Percentiles rank a stretch among this genome's conserved stretches.
phyloP scores from a whole-genome alignment of 208 protist species.

The Phytomonas sp. region DNA sequence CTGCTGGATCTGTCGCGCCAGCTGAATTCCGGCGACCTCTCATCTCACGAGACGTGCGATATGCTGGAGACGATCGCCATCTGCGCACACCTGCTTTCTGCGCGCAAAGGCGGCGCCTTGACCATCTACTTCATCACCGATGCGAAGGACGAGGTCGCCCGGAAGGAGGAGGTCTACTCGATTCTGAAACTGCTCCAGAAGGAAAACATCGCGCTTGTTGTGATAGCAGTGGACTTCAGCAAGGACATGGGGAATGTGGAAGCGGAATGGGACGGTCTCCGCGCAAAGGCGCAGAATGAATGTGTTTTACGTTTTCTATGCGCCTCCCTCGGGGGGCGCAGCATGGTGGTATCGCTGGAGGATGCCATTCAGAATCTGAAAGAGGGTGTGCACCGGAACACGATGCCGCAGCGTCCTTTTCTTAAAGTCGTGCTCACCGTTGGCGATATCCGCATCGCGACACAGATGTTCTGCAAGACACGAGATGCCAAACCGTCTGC shows the following conservation, averaged over 20 bases:
- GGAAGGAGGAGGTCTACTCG: conserved; percentile 47
- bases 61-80: conserved; percentile 83
- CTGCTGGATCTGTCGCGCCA: background rate
- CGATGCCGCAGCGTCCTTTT: conserved; percentile 33
- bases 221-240: conserved; percentile 67
- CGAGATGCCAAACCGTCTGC: conserved; percentile 43
- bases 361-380: conserved; percentile 30
- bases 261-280: conserved; percentile 13
- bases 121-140: conserved; percentile 87
- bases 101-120: conserved; percentile 45
- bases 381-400: conserved; percentile 18
- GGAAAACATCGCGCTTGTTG: conserved; percentile 55
- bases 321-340: conserved; percentile 19
- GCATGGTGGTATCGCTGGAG: conserved; percentile 28
- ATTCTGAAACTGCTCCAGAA: conserved; percentile 34
- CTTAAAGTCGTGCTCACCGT: conserved; percentile 45
- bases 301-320: conserved; percentile 48
- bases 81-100: conserved; percentile 61
- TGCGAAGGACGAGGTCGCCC: conserved; percentile 44
- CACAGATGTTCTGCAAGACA: conserved; percentile 64
- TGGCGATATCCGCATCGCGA: conserved; percentile 57
- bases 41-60: conserved; percentile 18
- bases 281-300: conserved; percentile 55
- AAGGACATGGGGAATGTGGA: conserved; percentile 11
- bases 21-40: conserved; percentile 4